Evolutionary conservation across 192 early-diverging fungal genomes (phyloP).

Genomic region (Linnemannia schmuckeri): DNA sequence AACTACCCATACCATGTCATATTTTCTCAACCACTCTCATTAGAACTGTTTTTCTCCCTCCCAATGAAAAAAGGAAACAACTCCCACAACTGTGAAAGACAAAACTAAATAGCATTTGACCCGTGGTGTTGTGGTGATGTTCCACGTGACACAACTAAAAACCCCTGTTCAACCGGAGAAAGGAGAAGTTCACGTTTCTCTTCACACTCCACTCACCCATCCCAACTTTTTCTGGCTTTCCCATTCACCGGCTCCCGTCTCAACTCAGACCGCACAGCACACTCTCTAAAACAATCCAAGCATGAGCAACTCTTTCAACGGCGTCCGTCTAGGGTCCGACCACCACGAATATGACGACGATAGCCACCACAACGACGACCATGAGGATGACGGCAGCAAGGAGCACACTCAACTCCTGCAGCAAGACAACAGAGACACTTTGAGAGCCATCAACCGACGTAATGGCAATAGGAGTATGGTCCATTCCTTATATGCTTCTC

Average conservation of each 20-base stretch:
- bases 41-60: not conserved
- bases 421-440: not conserved
- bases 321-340: not conserved
- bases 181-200: too few relatives aligned
- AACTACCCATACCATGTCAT: not conserved
- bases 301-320: constrained; percentile 18
- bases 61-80: not conserved
- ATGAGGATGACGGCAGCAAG: constrained; percentile 36
- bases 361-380: constrained; percentile 8
- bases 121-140: too few relatives aligned
- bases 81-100: too few relatives aligned
- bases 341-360: not conserved
- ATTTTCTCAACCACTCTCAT: not conserved
- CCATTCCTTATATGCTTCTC: constrained; percentile 40
- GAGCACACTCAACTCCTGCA: constrained; percentile 20
- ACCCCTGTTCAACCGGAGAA: too few relatives aligned
- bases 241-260: not conserved
- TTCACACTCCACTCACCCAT: too few relatives aligned
- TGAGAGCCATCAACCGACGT: constrained; percentile 10
- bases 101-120: too few relatives aligned
- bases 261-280: not conserved
- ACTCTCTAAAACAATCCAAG: not conserved
- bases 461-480: constrained; percentile 27
- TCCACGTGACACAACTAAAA: too few relatives aligned
- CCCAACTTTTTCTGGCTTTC: not conserved